phyloP scores from a whole-genome alignment of 129 eudicot genomes.

The Smallanthus sonchifolius region DNA sequence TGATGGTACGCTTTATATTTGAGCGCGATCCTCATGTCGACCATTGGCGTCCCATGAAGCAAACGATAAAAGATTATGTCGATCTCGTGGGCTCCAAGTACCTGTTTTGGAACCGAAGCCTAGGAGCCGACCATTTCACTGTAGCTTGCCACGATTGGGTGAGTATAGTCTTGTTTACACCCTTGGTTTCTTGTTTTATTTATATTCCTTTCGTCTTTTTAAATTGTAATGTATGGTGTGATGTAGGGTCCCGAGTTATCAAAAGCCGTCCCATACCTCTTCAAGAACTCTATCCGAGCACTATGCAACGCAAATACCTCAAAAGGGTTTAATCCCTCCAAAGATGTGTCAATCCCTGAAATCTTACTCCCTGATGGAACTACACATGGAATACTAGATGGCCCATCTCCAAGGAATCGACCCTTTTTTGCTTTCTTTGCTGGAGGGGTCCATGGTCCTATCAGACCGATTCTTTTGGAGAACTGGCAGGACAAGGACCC shows the following conservation, averaged over 20 bases:
- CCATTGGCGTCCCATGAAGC: conserved; percentile 52
- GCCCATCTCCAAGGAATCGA: conserved; percentile 56
- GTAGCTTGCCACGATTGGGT: conserved; percentile 76
- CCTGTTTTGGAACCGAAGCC: conserved; percentile 60
- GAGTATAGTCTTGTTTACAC: background rate
- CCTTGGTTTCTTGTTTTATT: background rate
- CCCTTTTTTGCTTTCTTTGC: conserved; percentile 70
- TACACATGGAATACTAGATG: too few relatives aligned
- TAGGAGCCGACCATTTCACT: conserved; percentile 62
- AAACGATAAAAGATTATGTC: conserved; percentile 41
- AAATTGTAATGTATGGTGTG: background rate
- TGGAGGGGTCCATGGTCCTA: conserved; percentile 78
- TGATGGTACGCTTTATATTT: conserved; percentile 45
- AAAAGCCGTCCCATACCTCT: conserved; percentile 41
- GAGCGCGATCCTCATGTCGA: conserved; percentile 39
- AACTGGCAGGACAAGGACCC: conserved; percentile 71
- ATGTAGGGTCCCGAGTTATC: conserved; percentile 73
- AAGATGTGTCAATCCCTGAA: conserved; percentile 76
- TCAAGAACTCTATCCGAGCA: conserved; percentile 62
- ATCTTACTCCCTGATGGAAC: conserved; percentile 57
- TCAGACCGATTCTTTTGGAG: conserved; percentile 58
- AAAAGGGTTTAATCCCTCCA: conserved; percentile 53
- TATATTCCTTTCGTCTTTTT: background rate
- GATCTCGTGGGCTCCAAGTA: conserved; percentile 43
- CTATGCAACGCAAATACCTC: conserved; percentile 82